These are phyloP conservation scores for Nicotiana knightiana DNA, from an alignment of 257 asterid genomes.

Conservation along the genomic window DNA sequence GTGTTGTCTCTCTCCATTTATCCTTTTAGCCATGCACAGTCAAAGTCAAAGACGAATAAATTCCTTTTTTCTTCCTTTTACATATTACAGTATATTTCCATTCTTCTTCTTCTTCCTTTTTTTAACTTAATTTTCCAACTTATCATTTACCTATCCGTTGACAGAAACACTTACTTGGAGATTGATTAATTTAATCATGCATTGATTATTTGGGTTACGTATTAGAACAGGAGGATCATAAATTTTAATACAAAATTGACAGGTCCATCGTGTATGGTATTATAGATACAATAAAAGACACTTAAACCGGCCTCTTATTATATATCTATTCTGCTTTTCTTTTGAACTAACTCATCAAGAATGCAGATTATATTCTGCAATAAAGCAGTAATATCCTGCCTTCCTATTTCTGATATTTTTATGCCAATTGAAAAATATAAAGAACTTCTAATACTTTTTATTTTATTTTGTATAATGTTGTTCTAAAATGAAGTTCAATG, in stretches of 20 bases:
- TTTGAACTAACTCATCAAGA: background rate
- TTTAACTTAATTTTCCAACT: background rate
- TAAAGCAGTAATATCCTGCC: background rate
- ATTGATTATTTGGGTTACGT: background rate
- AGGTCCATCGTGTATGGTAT: background rate
- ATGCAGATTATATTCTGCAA: background rate
- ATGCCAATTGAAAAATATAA: no score
- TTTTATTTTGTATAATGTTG: no score
- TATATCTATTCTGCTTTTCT: background rate
- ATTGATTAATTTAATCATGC: background rate
- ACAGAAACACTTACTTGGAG: background rate
- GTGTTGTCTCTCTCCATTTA: background rate
- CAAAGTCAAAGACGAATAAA: conserved; percentile 14
- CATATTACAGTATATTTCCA: background rate
- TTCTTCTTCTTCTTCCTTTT: background rate
- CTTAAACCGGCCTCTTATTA: background rate
- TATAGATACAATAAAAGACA: no score
- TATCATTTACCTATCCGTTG: background rate
- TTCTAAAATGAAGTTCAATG: no score
- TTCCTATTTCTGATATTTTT: no score
- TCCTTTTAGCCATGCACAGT: conserved; percentile 7
- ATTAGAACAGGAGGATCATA: background rate
- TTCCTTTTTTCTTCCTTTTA: background rate
- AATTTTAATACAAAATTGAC: background rate
- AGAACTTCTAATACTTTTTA: no score